Conservation (phyloP, 257 asterid species). For the Petunia axillaris region DNA sequence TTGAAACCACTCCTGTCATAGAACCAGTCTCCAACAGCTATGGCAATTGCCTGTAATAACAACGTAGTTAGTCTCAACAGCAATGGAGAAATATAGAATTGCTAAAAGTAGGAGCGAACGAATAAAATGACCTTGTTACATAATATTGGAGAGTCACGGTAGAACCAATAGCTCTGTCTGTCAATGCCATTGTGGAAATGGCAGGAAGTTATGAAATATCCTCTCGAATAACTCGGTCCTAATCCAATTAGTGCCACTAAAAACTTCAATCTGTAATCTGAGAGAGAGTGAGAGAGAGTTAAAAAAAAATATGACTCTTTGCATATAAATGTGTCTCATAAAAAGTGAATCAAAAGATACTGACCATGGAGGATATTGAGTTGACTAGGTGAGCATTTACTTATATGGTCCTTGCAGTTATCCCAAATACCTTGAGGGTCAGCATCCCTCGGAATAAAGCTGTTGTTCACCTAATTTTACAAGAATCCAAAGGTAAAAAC, state of each 20-base stretch:
- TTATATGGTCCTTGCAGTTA: background rate
- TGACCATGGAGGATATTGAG: background rate
- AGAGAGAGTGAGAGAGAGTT: background rate
- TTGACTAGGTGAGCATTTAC: constrained; percentile 1
- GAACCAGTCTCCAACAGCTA: constrained; percentile 83
- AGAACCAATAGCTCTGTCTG: constrained; percentile 65
- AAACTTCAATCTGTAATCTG: constrained; percentile 1
- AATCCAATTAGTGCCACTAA: background rate
- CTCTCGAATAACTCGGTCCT: background rate
- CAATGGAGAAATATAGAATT: background rate
- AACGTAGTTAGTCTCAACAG: background rate
- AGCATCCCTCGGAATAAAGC: background rate
- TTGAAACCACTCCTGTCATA: constrained; percentile 66
- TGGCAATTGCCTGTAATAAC: constrained; percentile 63
- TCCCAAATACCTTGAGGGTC: background rate
- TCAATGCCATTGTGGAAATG: constrained; percentile 62
- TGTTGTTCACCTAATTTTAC: background rate
- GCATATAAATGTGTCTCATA: background rate
- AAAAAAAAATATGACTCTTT: background rate
- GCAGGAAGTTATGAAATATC: constrained; percentile 3
- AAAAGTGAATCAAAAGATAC: background rate
- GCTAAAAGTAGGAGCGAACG: background rate
- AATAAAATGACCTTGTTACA: constrained; percentile 44
- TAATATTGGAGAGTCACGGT: constrained; percentile 57
- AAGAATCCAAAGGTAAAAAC: background rate